Evolutionary conservation across 176 grass and related monocot species (phyloP), one percentile per base, ranked within the genome.

Genomic region (Otatea glauca): DNA sequence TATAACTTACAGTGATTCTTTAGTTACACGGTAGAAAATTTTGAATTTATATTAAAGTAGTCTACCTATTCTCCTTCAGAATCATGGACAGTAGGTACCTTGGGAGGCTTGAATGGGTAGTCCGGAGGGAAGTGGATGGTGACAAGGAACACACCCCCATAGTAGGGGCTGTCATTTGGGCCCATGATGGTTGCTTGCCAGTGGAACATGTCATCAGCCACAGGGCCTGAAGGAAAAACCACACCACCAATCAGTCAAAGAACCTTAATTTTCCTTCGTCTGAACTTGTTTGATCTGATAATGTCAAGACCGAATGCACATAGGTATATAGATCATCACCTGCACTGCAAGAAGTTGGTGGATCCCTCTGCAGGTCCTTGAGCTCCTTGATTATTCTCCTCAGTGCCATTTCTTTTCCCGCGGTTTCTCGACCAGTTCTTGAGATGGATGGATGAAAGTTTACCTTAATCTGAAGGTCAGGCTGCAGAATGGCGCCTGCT

Each of bases 171-270:
- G 81, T 96, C 88, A 17, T 41, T 79, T 0, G 93, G 91, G 2
- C 91, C 91, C 39, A 96, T 87, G 88, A 91, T 91, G 18, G 93
- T 97, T 43, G 94, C 94, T 85, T 97, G 94, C 94, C 94, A 97
- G 20, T 97, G 94, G 74, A 90, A 97, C 92, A 97, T 94, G 81
- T 97, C 94, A 49, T 94, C 92, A 68, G 88, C 85, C 43, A 85
- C 88, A 43, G 94, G 94, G 4, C 94, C 94, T 97, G 86, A n/a
- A 67, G 9, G 2, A 55, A 53, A 4, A 37, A 5, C 12, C 20
- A 55, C 34, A n/a, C 8, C 7, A 3, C 7, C 35, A 16, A 65
- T 61, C 27, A 24, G 5, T 23, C 47, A 39, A 39, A 45, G 20
- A 6, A 12, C 3, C 17, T 37, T 1, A 65, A 14, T 14, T 4